Conservation (phyloP, 345 rosid genomes). For the Punica granatum region DNA sequence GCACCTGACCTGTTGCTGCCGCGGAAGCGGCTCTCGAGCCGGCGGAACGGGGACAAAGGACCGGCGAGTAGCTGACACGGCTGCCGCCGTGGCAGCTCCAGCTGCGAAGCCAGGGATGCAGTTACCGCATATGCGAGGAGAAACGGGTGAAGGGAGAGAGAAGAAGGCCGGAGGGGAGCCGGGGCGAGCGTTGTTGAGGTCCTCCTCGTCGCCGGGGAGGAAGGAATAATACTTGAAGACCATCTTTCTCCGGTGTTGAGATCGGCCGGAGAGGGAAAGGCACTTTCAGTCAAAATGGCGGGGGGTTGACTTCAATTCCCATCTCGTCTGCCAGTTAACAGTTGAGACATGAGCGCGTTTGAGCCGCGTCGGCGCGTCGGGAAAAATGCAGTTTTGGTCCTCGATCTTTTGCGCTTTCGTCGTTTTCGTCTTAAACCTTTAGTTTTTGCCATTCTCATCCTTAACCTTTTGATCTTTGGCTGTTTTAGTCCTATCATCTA, state of each 20-base stretch:
- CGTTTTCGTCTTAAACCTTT: no score
- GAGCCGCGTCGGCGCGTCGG: no score
- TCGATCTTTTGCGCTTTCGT: no score
- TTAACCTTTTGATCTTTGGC: no score
- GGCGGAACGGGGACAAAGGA: not conserved
- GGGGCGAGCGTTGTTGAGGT: not conserved
- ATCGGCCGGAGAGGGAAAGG: not conserved
- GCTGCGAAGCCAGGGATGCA: not conserved
- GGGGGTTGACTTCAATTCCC: not conserved
- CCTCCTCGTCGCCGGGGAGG: not conserved
- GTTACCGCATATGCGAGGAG: not conserved
- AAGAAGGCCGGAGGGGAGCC: constrained; percentile 6
- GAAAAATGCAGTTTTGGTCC: no score
- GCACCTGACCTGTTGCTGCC: not conserved
- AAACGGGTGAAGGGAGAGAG: not conserved
- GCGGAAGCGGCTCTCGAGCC: not conserved
- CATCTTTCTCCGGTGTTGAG: not conserved
- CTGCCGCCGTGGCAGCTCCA: not conserved
- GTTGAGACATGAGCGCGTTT: no score
- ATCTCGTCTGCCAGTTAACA: no score
- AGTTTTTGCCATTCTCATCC: no score
- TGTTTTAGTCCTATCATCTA: no score
- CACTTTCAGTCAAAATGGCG: no score
- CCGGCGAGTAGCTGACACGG: not conserved
- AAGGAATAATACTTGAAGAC: not conserved